Evolutionary conservation across 2,329 filamentous ascomycete species (phyloP).

Genomic region (Fusarium sp.): DNA sequence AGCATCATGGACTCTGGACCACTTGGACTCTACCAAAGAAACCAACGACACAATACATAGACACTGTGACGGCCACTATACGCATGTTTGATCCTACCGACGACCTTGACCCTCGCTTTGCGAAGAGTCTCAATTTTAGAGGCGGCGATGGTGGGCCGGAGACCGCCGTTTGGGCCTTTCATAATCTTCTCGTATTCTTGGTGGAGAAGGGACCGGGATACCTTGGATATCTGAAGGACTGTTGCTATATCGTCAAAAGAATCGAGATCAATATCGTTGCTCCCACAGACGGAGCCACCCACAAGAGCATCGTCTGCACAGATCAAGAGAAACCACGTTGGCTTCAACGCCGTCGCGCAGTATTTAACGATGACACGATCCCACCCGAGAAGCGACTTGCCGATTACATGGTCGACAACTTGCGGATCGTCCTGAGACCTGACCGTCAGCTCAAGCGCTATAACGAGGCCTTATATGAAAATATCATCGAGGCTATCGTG

Average conservation of each 20-base stretch:
- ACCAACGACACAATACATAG: slow-evolving; percentile 9
- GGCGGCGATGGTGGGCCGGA: not conserved
- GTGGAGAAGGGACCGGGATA: slow-evolving; percentile 8
- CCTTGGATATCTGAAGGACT: fast-evolving
- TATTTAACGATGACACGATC: not conserved
- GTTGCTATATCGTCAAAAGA: slow-evolving; percentile 1
- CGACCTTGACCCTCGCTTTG: slow-evolving; percentile 7
- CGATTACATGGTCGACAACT: not conserved
- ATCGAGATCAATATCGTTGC: slow-evolving; percentile 15
- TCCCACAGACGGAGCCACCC: slow-evolving; percentile 10
- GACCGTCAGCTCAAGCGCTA: not conserved
- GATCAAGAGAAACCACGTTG: not conserved
- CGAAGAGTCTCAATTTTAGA: not conserved
- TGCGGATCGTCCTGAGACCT: not conserved
- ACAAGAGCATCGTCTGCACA: not conserved
- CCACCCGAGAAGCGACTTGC: slow-evolving; percentile 7
- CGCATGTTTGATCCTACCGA: slow-evolving; percentile 28
- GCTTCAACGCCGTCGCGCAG: not conserved
- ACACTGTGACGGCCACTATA: slow-evolving; percentile 5
- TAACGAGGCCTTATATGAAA: slow-evolving; percentile 1
- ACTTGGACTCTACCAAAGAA: slow-evolving; percentile 15
- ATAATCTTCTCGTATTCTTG: not conserved
- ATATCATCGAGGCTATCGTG: not conserved
- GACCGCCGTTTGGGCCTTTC: not conserved
- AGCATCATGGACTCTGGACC: slow-evolving; percentile 14